Evolutionary conservation across 495 filamentous ascomycete species (phyloP), one percentile per base, ranked within the genome.

Genomic region (Neurospora tetraspora): DNA sequence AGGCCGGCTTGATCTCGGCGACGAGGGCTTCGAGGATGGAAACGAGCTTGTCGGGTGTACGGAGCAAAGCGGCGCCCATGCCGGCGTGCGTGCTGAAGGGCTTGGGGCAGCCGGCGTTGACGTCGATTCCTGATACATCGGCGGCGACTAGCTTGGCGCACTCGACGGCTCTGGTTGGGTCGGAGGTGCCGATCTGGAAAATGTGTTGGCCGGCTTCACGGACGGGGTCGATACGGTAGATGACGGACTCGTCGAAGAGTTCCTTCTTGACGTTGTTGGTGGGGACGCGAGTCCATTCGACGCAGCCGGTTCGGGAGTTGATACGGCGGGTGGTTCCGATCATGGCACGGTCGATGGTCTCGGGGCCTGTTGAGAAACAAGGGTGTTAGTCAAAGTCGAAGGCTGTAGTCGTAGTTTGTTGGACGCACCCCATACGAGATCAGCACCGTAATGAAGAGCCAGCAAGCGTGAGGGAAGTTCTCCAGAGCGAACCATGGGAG

Each of bases 41-140:
- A 69, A 89, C 90, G 1, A 99, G 88, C 74, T 86, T 88, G 71
- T 98, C 95, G 1, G 96, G 96, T 0, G 89, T 92, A 69, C 87
- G 86, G 18, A 99, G 85, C 27, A 99, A 83, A 4, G 94, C 96
- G 0, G 96, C 96, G 38, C 96, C 96, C 96, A 98, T 99, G 43
- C 96, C 96, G 42, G 93, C 91, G 72, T 85, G 86, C 12, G 94
- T 96, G 74, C 90, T 93, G 81, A 99, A 99, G 4, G 96, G 94
- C 82, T 98, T 99, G 0, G 96, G 96, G 80, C 96, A 99, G 6
- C 96, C 96, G 6, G 95, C 93, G 83, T 99, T 99, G 71, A 99
- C 91, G 80, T 98, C 96, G 73, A 99, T 98, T 45, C 96, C 96
- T 0, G 90, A 89, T 1, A 98, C 95, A 81, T 98, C 92, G 5